Percentiles rank a stretch among this genome's conserved stretches.
phyloP scores from a whole-genome alignment of 2,329 filamentous ascomycete genomes.

The Aphanocladium album region DNA sequence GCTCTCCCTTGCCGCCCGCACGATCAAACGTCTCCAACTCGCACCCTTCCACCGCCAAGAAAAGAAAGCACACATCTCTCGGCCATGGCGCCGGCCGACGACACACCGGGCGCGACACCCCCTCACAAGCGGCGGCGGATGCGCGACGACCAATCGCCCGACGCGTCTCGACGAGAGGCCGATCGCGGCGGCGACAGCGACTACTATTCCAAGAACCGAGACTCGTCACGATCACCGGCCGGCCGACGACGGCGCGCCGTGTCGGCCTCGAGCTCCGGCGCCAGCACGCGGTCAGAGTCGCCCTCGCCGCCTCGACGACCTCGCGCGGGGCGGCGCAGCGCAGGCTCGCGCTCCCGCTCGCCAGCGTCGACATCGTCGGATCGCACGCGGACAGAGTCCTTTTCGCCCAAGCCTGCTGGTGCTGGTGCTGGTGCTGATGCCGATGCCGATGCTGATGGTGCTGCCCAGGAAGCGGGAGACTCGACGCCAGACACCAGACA shows the following conservation, averaged over 20 bases:
- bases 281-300: constrained; percentile 35
- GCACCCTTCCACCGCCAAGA: background rate
- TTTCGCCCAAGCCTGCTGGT: constrained; percentile 17
- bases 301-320: constrained; percentile 19
- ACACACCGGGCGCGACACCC: constrained; percentile 22
- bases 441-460: too few relatives aligned
- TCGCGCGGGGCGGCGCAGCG: constrained; percentile 24
- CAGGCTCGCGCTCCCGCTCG: constrained; percentile 28
- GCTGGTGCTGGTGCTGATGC: too few relatives aligned
- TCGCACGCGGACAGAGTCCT: constrained; percentile 27
- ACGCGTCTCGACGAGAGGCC: constrained; percentile 6
- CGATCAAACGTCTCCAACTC: too few relatives aligned
- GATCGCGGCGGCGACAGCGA: constrained; percentile 18
- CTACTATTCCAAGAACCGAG: constrained; percentile 24
- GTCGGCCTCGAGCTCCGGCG: constrained; percentile 30
- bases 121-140: constrained; percentile 31
- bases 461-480: too few relatives aligned
- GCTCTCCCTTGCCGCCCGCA: background rate
- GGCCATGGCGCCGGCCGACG: constrained; percentile 27
- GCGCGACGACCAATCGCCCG: constrained; percentile 22
- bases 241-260: constrained; percentile 24
- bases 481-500: too few relatives aligned
- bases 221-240: constrained; percentile 27
- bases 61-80: background rate
- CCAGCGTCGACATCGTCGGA: constrained; percentile 27